Evolutionary conservation across 495 filamentous ascomycete genomes (phyloP).

Genomic region (Hypoxylon lienhwacheense): DNA sequence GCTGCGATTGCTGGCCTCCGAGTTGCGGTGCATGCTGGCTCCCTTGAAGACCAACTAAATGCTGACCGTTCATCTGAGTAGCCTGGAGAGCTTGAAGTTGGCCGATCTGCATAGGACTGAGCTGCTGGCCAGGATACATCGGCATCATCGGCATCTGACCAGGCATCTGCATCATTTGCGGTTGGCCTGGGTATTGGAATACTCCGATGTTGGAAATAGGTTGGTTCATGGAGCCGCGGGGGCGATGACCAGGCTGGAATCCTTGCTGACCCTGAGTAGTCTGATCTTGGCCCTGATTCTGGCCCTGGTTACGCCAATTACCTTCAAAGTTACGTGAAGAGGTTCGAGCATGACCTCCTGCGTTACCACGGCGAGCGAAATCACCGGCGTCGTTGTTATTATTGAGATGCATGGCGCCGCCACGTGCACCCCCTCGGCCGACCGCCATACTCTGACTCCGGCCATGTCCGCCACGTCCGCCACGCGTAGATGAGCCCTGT

Average conservation of each 20-base stretch:
- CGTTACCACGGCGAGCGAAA: constrained; percentile 69
- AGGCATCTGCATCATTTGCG: constrained; percentile 83
- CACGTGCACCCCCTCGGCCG: constrained; percentile 51
- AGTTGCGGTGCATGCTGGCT: constrained; percentile 78
- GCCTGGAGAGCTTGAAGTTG: constrained; percentile 91
- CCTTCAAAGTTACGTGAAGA: constrained; percentile 92
- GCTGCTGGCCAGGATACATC: constrained; percentile 79
- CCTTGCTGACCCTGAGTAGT: constrained; percentile 66
- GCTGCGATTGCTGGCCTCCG: constrained; percentile 68
- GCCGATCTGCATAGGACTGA: constrained; percentile 85
- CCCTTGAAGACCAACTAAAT: constrained; percentile 64
- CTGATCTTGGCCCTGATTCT: constrained; percentile 59
- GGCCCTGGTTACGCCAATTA: constrained; percentile 90
- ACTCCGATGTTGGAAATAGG: constrained; percentile 80
- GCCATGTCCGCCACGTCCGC: constrained; percentile 57
- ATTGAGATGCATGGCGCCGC: constrained; percentile 38
- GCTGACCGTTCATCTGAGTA: constrained; percentile 80
- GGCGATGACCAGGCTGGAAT: constrained; percentile 92
- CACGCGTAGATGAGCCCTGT: constrained; percentile 51
- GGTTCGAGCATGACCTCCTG: constrained; percentile 70
- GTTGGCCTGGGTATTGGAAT: constrained; percentile 91
- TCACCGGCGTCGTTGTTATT: constrained; percentile 52
- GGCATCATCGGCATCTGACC: constrained; percentile 76
- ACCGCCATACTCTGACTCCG: constrained; percentile 66
- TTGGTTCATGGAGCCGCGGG: constrained; percentile 81